Evolutionary conservation across 352 stramenopile species (phyloP).

Genomic region (Phytophthora cactorum): DNA sequence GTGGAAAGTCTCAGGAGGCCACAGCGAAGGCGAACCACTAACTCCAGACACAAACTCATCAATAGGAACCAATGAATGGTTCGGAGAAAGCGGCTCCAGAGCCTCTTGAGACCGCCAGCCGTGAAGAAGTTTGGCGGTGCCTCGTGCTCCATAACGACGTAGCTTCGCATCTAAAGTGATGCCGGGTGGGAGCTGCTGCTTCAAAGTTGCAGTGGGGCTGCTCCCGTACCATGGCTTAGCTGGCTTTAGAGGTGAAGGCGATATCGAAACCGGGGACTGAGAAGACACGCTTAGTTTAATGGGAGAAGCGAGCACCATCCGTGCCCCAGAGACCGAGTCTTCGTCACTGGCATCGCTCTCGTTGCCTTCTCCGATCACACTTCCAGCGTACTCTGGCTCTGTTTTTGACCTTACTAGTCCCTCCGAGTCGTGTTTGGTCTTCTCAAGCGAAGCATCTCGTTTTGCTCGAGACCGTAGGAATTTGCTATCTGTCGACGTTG

Average conservation of each 20-base stretch:
- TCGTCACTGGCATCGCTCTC: constrained; percentile 28
- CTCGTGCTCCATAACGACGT: constrained; percentile 53
- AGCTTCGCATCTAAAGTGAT: constrained; percentile 59
- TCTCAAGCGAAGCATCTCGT: constrained; percentile 8
- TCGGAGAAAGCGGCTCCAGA: constrained; percentile 18
- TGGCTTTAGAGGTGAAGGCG: constrained; percentile 24
- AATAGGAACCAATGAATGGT: not conserved
- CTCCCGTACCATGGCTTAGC: constrained; percentile 55
- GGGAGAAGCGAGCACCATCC: constrained; percentile 22
- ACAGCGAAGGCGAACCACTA: constrained; percentile 53
- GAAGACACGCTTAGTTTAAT: constrained; percentile 16
- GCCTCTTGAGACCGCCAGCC: constrained; percentile 21
- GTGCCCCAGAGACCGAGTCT: not conserved
- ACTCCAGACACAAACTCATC: constrained; percentile 22
- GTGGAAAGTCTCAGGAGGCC: constrained; percentile 58
- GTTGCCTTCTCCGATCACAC: constrained; percentile 15
- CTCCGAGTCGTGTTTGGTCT: constrained; percentile 1
- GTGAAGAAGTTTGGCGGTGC: constrained; percentile 33
- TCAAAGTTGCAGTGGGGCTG: constrained; percentile 39
- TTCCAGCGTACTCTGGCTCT: constrained; percentile 17
- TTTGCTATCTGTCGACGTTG: constrained; percentile 48
- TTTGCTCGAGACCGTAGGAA: constrained; percentile 40
- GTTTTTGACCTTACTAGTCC: not conserved
- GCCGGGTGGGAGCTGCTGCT: constrained; percentile 29
- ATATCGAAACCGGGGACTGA: constrained; percentile 1